Evolutionary conservation across 2,329 filamentous ascomycete genomes (phyloP), one percentile per base, ranked within the genome.

Genomic region (Colletotrichum sp.): DNA sequence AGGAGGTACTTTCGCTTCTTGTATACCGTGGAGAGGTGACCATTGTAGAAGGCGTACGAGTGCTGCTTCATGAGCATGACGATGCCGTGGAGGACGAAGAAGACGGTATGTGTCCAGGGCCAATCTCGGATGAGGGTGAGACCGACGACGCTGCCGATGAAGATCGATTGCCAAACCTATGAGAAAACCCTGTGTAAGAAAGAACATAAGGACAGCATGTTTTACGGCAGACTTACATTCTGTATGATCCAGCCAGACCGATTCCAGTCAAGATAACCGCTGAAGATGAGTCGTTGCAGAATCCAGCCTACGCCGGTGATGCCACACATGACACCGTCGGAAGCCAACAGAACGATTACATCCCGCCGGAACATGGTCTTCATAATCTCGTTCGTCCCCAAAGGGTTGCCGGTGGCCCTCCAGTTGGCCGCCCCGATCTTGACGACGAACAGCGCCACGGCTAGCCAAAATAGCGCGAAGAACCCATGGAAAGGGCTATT

Each of bases 41-140:
- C 94, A 79, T 96, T 96, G 83, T 95, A 96, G 78, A 95, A 95
- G 6, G 93, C 89, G 80, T 95, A 96, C 21, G 92, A 94, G 81
- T 96, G 94, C 83, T 95, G 94, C 85, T 96, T 96, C 94, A 96
- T 96, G 28, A 96, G 82, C 88, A 96, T 93, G 4, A 94, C 91
- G 71, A 96, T 85, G 16, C 92, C 92, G 80, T 96, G 94, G 21
- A 96, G 85, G 12, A 94, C 92, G 66, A 95, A 94, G 82, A 94
- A 95, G 21, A 95, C 92, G 3, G 93, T 95, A 80, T 95, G 94
- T 16, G 94, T 95, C 94, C 94, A 96, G 2, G 94, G 93, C 94
- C 94, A 96, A 66, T 95, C 91, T 6, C 94, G 89, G 80, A 92
- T 89, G 65, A 94, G 88, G 0, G 94, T 93, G 85, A 94, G 91